Base-by-base conservation (phyloP, 2,329 filamentous ascomycete species). In the Apiospora koreana region DNA sequence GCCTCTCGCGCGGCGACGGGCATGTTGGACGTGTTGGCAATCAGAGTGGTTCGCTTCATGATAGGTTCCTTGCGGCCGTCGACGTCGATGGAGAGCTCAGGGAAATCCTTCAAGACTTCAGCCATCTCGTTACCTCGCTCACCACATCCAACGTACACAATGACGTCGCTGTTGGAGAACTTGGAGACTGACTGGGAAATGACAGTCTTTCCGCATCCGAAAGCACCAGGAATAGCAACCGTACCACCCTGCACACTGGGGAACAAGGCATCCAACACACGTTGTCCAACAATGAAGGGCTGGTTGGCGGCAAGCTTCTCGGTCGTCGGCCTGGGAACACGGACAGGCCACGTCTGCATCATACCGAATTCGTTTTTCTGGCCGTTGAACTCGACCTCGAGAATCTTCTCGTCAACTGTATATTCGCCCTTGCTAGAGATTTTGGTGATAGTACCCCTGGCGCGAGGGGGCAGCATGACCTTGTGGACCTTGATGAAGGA, bases 11-110 rank as follows among this genome's bases (percentile, higher is more conserved):
- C 96, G 74, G 96, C 96, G 79, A 99, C 96, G 73, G 96, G 96
- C 96, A 99, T 99, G 88, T 99, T 99, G 77, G 96, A 99, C 58
- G 96, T 99, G 85, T 99, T 99, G 82, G 96, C 96, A 80, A 99
- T 98, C 72, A 99, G 88, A 28, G 94, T 97, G 21, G 96, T 99
- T 82, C 96, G 95, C 90, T 99, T 99, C 96, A 99, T 99, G 86
- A 99, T 99, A 76, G 95, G 95, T 82, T 99, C 96, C 84, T 95
- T 92, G 80, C 95, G 94, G 77, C 96, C 96, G 58, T 97, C 92
- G 76, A 98, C 91, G 23, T 97, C 92, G 80, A 99, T 99, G 65
- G 93, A 93, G 75, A 99, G 93, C 88, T 98, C 95, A 71, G 96
- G 96, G 88, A 99, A 99, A 84, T 99, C 96, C 93, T 98, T 98